phyloP scores from a whole-genome alignment of 805 yeast species.

The Tetrapisispora iriomotensis region DNA sequence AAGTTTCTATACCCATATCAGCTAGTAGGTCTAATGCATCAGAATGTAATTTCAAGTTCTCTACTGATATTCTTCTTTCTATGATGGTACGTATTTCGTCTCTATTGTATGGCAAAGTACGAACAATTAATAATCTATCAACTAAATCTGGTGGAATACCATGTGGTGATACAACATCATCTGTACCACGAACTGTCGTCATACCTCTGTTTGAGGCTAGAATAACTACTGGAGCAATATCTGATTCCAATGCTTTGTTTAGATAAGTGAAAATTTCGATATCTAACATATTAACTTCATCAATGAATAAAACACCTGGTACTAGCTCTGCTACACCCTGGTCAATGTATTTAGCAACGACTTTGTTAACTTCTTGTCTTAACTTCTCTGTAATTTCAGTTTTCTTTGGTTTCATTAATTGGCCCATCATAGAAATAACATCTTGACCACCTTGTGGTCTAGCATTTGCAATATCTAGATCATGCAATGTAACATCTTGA shows the following conservation, averaged over 20 bases:
- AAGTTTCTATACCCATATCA: constrained; percentile 60
- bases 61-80: constrained; percentile 71
- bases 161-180: constrained; percentile 79
- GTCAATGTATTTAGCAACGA: constrained; percentile 90
- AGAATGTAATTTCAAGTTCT: constrained; percentile 51
- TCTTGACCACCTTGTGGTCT: constrained; percentile 97
- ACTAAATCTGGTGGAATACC: constrained; percentile 94
- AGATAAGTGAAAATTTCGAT: constrained; percentile 93
- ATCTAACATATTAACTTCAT: constrained; percentile 97
- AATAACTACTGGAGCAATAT: constrained; percentile 89
- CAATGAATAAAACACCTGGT: constrained; percentile 96
- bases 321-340: constrained; percentile 97
- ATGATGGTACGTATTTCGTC: constrained; percentile 78
- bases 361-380: constrained; percentile 88
- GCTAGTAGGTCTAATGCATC: constrained; percentile 75
- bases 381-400: constrained; percentile 95
- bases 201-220: constrained; percentile 94
- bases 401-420: constrained; percentile 87
- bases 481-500: constrained; percentile 94
- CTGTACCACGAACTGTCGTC: constrained; percentile 86
- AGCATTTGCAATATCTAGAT: constrained; percentile 91
- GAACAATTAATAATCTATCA: constrained; percentile 83
- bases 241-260: constrained; percentile 85
- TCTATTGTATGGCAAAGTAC: constrained; percentile 79
- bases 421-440: constrained; percentile 93